These are phyloP conservation scores for Citrus unshiu DNA, from an alignment of 345 rosid genomes.

Conservation along the genomic window DNA sequence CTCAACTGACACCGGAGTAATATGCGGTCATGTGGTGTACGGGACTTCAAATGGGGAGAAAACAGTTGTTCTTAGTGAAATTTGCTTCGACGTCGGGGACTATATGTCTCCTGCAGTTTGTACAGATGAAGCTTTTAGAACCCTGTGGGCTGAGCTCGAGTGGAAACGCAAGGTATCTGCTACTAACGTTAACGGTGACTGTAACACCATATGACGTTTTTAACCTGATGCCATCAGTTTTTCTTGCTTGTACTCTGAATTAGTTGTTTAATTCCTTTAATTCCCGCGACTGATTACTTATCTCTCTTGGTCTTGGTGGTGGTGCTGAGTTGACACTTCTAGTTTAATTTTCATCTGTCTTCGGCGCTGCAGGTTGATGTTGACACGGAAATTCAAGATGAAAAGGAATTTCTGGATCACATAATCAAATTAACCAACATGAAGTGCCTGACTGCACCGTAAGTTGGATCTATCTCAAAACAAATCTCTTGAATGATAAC, in stretches of 20 bases:
- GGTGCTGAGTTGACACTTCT: not conserved
- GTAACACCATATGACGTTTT: not conserved
- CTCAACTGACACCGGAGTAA: slow-evolving; percentile 94
- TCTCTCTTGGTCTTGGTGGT: not conserved
- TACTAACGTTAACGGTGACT: not conserved
- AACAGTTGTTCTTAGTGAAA: slow-evolving; percentile 82
- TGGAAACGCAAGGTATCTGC: slow-evolving; percentile 89
- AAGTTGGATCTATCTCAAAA: slow-evolving; percentile 18
- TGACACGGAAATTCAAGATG: slow-evolving; percentile 57
- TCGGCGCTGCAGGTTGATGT: slow-evolving; percentile 63
- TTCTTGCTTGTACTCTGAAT: not conserved
- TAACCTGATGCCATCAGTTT: not conserved
- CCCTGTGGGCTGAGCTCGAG: slow-evolving; percentile 99
- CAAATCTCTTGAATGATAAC: not conserved
- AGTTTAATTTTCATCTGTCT: not conserved
- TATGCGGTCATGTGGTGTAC: slow-evolving; percentile 91
- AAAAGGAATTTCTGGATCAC: slow-evolving; percentile 68
- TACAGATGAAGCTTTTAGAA: slow-evolving; percentile 80
- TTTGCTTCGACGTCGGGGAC: slow-evolving; percentile 92
- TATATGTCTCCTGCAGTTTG: slow-evolving; percentile 92
- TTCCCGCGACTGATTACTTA: not conserved
- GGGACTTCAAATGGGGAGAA: slow-evolving; percentile 91
- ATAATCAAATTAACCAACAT: slow-evolving; percentile 70
- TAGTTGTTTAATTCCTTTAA: not conserved
- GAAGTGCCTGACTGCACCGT: slow-evolving; percentile 81